Evolutionary conservation across 805 yeast genomes (phyloP).

Genomic region (Pichia membranifaciens): DNA sequence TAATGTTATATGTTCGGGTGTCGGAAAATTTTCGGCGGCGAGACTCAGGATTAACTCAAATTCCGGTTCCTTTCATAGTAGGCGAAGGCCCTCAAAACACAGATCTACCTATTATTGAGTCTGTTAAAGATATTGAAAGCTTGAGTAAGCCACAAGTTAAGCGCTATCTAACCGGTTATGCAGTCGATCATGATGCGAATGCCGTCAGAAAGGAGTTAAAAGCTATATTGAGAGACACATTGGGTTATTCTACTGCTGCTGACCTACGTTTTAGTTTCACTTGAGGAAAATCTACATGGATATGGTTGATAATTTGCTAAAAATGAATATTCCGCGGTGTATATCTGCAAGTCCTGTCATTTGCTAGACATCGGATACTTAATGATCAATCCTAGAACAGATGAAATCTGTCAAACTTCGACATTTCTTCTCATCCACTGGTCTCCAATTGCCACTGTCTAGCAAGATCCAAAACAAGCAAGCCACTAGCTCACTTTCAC

Average conservation of each 20-base stretch:
- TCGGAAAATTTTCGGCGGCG: background rate
- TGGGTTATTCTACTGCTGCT: background rate
- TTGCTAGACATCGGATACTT: too few species aligned
- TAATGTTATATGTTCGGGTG: slow-evolving; percentile 1
- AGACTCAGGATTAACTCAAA: background rate
- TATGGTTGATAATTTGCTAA: too few species aligned
- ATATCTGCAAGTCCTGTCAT: too few species aligned
- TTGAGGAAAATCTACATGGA: too few species aligned
- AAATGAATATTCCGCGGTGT: too few species aligned
- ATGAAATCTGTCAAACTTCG: too few species aligned
- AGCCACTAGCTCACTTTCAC: too few species aligned
- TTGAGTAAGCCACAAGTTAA: background rate
- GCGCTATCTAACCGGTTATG: background rate
- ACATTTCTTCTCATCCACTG: too few species aligned
- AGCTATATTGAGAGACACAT: background rate
- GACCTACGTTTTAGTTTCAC: too few species aligned
- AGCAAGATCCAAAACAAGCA: too few species aligned
- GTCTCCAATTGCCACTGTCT: too few species aligned
- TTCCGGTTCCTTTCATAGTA: background rate
- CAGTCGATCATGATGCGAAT: background rate
- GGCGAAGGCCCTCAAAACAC: slow-evolving; percentile 3
- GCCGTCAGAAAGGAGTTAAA: background rate
- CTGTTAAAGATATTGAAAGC: background rate
- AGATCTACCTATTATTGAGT: background rate
- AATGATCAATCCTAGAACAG: too few species aligned